A percentile compares a stretch with the other conserved stretches of the same genome.
Evolutionary conservation across 352 stramenopile species (phyloP).

Genomic region (Pythium coloratum): DNA sequence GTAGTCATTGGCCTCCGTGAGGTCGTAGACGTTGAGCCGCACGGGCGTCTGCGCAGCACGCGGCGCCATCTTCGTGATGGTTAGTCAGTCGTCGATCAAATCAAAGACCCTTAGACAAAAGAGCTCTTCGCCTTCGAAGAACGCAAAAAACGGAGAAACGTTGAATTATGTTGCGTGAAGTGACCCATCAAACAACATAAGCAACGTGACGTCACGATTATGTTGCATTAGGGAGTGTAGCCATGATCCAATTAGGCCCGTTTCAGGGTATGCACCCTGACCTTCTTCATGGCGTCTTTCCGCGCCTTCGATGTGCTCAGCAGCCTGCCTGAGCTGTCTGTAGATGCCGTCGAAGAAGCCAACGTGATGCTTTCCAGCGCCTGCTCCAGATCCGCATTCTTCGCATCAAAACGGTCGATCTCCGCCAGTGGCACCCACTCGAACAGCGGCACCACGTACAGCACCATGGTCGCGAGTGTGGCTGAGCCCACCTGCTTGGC

Average conservation of each 20-base stretch:
- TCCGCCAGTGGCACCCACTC: conserved; percentile 73
- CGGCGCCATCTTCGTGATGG: conserved; percentile 37
- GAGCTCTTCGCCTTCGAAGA: not conserved
- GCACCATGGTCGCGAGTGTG: conserved; percentile 40
- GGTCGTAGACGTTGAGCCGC: conserved; percentile 92
- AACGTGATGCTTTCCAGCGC: conserved; percentile 45
- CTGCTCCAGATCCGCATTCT: conserved; percentile 59
- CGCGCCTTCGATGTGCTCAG: conserved; percentile 68
- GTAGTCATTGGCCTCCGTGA: conserved; percentile 91
- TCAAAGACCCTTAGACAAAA: not conserved
- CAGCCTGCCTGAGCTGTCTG: conserved; percentile 15
- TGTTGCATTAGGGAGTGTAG: conserved; percentile 12
- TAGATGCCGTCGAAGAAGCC: not conserved
- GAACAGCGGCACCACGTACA: conserved; percentile 78
- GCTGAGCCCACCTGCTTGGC: conserved; percentile 53
- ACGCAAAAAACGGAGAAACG: not conserved
- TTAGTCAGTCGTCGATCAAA: conserved; percentile 6
- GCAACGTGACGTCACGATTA: not conserved
- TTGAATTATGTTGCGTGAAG: conserved; percentile 12
- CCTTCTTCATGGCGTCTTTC: conserved; percentile 67
- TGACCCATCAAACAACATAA: not conserved
- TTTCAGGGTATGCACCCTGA: conserved; percentile 21
- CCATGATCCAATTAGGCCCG: conserved; percentile 16
- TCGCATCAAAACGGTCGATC: conserved; percentile 71
- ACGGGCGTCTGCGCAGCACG: conserved; percentile 63